A percentile compares a stretch with the other conserved stretches of the same genome.
phyloP scores from a whole-genome alignment of 805 yeast genomes.

The Hanseniaspora vineae region DNA sequence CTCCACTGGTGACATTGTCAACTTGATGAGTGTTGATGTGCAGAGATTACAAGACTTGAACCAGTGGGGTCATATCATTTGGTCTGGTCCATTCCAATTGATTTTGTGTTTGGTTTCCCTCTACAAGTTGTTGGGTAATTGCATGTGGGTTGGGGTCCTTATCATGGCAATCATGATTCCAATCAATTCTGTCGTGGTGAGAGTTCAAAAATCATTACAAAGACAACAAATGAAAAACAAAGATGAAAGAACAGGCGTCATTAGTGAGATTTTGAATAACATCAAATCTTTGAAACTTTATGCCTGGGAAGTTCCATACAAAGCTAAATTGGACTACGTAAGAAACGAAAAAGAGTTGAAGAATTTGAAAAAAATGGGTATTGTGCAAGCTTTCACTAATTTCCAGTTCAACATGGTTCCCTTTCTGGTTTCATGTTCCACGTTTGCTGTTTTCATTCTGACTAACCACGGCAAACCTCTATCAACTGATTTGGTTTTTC shows the following conservation, averaged over 20 bases:
- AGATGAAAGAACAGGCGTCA: conserved; percentile 83
- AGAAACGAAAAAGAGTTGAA: conserved; percentile 79
- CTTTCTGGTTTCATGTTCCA: conserved; percentile 74
- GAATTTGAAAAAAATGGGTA: conserved; percentile 63
- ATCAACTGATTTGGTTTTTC: conserved; percentile 82
- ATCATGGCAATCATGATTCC: conserved; percentile 73
- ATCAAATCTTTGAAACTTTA: conserved; percentile 87
- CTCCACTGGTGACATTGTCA: conserved; percentile 87
- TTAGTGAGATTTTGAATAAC: conserved; percentile 79
- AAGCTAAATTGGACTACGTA: conserved; percentile 57
- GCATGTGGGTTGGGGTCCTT: conserved; percentile 94
- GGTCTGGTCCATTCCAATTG: conserved; percentile 93
- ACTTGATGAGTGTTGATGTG: conserved; percentile 87
- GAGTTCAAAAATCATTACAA: conserved; percentile 58
- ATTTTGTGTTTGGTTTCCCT: conserved; percentile 60
- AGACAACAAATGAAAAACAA: conserved; percentile 79
- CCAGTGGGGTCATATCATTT: conserved; percentile 63
- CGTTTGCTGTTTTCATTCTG: conserved; percentile 70
- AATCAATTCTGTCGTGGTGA: conserved; percentile 56
- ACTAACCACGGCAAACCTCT: conserved; percentile 48
- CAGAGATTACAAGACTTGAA: conserved; percentile 77
- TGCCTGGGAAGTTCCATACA: conserved; percentile 90
- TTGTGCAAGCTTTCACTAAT: conserved; percentile 52
- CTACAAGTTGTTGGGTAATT: conserved; percentile 60
- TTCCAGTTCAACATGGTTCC: conserved; percentile 84